Evolutionary conservation across 169 alveolate species (phyloP).

Genomic region (Plasmodium coatneyi): DNA sequence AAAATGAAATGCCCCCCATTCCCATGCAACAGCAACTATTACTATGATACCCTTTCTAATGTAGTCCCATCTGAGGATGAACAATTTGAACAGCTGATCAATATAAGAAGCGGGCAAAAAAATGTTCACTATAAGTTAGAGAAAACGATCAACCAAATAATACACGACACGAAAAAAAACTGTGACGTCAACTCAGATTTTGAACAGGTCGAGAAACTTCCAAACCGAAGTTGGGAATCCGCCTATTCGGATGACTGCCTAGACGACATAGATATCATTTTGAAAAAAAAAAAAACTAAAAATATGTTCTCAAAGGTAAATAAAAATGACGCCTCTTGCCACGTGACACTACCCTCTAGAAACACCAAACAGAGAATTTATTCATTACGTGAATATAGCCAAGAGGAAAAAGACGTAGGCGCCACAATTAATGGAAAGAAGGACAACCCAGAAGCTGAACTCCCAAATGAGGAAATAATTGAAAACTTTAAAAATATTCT

Average conservation of each 20-base stretch:
- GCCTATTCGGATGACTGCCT: conserved; percentile 5
- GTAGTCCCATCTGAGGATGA: conserved; percentile 32
- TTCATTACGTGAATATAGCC: conserved; percentile 15
- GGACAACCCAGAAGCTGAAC: not conserved
- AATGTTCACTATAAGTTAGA: conserved; percentile 22
- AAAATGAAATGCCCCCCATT: conserved; percentile 35
- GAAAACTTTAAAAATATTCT: conserved; percentile 68
- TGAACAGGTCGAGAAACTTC: conserved; percentile 57
- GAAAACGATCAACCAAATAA: conserved; percentile 45
- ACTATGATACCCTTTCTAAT: conserved; percentile 18
- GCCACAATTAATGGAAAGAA: not conserved
- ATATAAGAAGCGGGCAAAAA: conserved; percentile 8
- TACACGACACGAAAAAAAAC: conserved; percentile 26
- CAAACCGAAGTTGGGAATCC: not conserved
- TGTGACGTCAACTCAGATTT: conserved; percentile 40
- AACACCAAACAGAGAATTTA: conserved; percentile 47
- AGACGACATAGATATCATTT: conserved; percentile 68
- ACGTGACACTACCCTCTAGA: conserved; percentile 19
- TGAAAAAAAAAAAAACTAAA: conserved; percentile 38
- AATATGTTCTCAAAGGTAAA: conserved; percentile 41
- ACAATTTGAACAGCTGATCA: conserved; percentile 20
- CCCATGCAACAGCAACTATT: conserved; percentile 55
- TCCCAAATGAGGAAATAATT: conserved; percentile 15
- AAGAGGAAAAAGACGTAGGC: not conserved
- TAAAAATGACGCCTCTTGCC: not conserved